Evolutionary conservation across 257 asterid species (phyloP).

Genomic region (Plantago major): DNA sequence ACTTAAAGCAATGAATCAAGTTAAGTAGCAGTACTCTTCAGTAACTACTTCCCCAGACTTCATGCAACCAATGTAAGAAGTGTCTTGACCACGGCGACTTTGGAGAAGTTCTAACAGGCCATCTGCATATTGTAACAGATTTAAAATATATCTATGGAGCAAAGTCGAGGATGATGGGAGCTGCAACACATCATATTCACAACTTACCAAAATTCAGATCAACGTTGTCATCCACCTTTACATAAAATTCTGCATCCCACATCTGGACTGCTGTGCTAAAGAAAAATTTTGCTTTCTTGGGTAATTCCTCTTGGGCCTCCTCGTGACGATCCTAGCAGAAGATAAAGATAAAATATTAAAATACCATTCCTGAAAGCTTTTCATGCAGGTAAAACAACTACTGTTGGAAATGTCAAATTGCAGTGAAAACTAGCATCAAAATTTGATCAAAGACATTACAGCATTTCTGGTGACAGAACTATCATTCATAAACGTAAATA

Average conservation of each 20-base stretch:
- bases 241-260: constrained; percentile 93
- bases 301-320: constrained; percentile 86
- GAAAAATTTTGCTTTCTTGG: constrained; percentile 78
- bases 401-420: constrained; percentile 3
- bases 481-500: not conserved
- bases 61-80: constrained; percentile 93
- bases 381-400: constrained; percentile 1
- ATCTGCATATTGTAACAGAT: constrained; percentile 34
- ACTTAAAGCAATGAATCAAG: constrained; percentile 14
- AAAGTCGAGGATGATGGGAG: constrained; percentile 1
- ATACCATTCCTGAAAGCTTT: not conserved
- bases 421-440: not conserved
- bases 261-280: constrained; percentile 79
- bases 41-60: constrained; percentile 81
- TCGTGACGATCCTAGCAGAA: constrained; percentile 67
- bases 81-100: constrained; percentile 58
- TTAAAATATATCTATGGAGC: constrained; percentile 1
- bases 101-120: constrained; percentile 71
- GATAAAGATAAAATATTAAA: constrained; percentile 11
- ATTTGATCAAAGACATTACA: not conserved
- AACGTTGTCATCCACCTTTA: constrained; percentile 71
- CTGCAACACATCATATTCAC: constrained; percentile 13
- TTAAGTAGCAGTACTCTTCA: constrained; percentile 61
- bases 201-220: constrained; percentile 69
- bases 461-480: not conserved